Conservation (phyloP, 2,329 filamentous ascomycete genomes). For the Lecanicillium sp. region DNA sequence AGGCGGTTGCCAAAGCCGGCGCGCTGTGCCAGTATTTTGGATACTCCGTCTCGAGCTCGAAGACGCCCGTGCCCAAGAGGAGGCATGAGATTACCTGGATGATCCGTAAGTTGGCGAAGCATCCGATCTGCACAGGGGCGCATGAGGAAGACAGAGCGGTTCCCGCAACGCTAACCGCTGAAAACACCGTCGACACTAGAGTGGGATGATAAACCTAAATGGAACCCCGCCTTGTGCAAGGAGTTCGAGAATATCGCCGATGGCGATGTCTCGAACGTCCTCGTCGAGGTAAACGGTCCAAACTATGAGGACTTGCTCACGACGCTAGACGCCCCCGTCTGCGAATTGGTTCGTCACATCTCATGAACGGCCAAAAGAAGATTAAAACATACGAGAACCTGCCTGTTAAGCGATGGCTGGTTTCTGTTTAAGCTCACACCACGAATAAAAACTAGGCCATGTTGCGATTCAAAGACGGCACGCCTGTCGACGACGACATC, state of each 20-base stretch:
- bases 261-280: background rate
- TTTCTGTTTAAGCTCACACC: too few relatives aligned
- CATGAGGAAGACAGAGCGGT: too few relatives aligned
- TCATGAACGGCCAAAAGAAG: background rate
- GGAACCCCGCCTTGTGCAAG: background rate
- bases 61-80: background rate
- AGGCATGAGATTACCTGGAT: conserved; percentile 11
- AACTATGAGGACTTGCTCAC: background rate
- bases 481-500: background rate
- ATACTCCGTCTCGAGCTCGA: conserved; percentile 3
- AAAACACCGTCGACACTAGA: too few relatives aligned
- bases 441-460: too few relatives aligned
- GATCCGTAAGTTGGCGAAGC: background rate
- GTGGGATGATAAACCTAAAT: background rate
- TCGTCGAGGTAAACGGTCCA: conserved; percentile 3
- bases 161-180: too few relatives aligned
- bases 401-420: background rate
- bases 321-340: conserved; percentile 5
- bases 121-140: too few relatives aligned
- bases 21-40: conserved; percentile 10
- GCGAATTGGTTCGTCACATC: conserved; percentile 1
- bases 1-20: conserved; percentile 2
- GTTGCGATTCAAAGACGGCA: background rate
- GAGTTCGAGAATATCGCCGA: background rate
- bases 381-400: background rate